These are phyloP conservation scores for Camelina hispida DNA, from an alignment of 345 rosid genomes.

Conservation along the genomic window DNA sequence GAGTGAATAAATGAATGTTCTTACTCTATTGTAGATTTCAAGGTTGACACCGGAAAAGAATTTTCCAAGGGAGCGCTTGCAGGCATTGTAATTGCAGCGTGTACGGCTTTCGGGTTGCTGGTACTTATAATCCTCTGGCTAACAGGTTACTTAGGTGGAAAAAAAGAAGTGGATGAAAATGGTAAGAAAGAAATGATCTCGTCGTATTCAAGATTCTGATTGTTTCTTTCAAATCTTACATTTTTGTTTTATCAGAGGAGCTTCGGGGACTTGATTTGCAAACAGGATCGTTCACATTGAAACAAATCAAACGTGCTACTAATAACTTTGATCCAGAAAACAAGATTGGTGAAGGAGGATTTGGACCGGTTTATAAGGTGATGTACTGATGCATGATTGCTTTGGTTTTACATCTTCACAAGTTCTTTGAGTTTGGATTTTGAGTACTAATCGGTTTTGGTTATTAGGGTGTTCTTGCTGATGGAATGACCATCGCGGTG, in stretches of 20 bases:
- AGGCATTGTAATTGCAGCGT: conserved; percentile 66
- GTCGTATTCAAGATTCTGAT: conserved; percentile 12
- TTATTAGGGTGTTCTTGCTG: conserved; percentile 57
- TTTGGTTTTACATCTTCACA: neutral
- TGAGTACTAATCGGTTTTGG: conserved; percentile 29
- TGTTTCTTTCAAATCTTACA: conserved; percentile 1
- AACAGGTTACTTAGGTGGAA: conserved; percentile 63
- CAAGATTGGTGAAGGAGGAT: conserved; percentile 97
- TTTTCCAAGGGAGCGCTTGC: conserved; percentile 67
- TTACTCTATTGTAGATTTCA: conserved; percentile 54
- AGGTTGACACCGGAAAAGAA: conserved; percentile 57
- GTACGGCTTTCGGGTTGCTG: conserved; percentile 47
- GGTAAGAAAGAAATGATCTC: conserved; percentile 46
- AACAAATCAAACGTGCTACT: conserved; percentile 78
- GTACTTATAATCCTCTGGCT: conserved; percentile 51
- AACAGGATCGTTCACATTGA: conserved; percentile 75
- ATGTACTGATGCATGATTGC: neutral
- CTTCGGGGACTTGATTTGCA: conserved; percentile 69
- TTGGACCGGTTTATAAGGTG: conserved; percentile 96
- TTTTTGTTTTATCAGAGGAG: conserved; percentile 44
- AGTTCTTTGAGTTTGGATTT: neutral
- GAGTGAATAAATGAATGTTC: conserved; percentile 9
- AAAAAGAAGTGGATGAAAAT: conserved; percentile 57
- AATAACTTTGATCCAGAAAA: conserved; percentile 68
- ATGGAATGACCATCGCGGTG: conserved; percentile 64